These are phyloP conservation scores for Patellaria atrata DNA, from an alignment of 495 filamentous ascomycete genomes.

Conservation along the genomic window DNA sequence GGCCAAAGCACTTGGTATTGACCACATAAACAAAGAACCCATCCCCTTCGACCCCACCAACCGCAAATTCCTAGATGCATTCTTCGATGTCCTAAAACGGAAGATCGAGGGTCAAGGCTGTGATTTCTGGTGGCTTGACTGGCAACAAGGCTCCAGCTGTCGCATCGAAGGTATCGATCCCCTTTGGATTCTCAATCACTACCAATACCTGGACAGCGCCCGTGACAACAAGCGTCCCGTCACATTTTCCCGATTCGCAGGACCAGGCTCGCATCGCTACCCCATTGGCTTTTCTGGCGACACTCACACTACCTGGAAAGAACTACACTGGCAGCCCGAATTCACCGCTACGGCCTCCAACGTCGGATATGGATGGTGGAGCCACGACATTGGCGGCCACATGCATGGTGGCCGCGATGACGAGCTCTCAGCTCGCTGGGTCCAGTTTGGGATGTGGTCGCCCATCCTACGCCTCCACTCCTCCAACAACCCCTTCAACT, in stretches of 20 bases:
- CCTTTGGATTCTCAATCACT: slow-evolving; percentile 49
- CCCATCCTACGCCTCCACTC: slow-evolving; percentile 46
- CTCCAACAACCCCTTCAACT: slow-evolving; percentile 34
- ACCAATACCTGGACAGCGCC: slow-evolving; percentile 38
- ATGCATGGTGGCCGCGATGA: slow-evolving; percentile 36
- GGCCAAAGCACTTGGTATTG: slow-evolving; percentile 32
- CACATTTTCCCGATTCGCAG: slow-evolving; percentile 42
- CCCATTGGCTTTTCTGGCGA: slow-evolving; percentile 50
- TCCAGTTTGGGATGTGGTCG: slow-evolving; percentile 42
- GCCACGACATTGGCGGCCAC: slow-evolving; percentile 49
- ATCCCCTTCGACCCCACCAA: slow-evolving; percentile 41
- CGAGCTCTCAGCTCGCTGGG: slow-evolving; percentile 41
- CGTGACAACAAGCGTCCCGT: slow-evolving; percentile 20
- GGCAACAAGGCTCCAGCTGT: slow-evolving; percentile 43
- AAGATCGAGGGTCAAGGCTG: slow-evolving; percentile 34
- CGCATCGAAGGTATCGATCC: slow-evolving; percentile 42
- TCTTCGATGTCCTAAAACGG: slow-evolving; percentile 40
- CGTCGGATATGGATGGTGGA: slow-evolving; percentile 53
- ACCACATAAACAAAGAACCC: slow-evolving; percentile 31
- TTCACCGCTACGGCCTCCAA: slow-evolving; percentile 49
- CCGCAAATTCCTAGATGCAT: slow-evolving; percentile 39
- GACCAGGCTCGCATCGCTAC: slow-evolving; percentile 44
- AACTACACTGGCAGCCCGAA: slow-evolving; percentile 45
- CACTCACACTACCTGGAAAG: slow-evolving; percentile 39
- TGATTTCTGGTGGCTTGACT: slow-evolving; percentile 51